Percentiles rank a stretch among this genome's conserved stretches.
Evolutionary conservation across 352 stramenopile genomes (phyloP).

Genomic region (Pilasporangium apinafurcum): DNA sequence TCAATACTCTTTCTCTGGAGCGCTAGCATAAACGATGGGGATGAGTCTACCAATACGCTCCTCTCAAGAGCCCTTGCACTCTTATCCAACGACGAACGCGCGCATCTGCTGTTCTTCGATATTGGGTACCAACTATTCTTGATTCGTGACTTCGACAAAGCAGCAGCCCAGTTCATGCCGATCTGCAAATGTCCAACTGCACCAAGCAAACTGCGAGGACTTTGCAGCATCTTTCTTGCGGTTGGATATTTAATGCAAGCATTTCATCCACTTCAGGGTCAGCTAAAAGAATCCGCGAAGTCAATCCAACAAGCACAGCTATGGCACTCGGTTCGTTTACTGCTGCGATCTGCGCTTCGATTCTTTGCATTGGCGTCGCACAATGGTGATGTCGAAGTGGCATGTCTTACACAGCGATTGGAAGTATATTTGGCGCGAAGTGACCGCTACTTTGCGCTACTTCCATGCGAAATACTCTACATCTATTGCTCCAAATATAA

Average conservation of each 20-base stretch:
- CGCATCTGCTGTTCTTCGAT: conserved; percentile 32
- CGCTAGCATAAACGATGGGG: conserved; percentile 5
- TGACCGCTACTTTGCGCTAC: conserved; percentile 20
- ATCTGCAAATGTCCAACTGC: conserved; percentile 30
- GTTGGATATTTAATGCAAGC: conserved; percentile 13
- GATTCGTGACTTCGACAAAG: conserved; percentile 13
- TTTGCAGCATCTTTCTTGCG: conserved; percentile 33
- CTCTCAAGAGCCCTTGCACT: conserved; percentile 4
- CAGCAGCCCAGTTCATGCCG: conserved; percentile 20
- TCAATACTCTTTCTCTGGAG: conserved; percentile 36
- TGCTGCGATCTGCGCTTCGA: conserved; percentile 27
- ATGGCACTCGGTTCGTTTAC: conserved; percentile 22
- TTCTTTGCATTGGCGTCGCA: conserved; percentile 15
- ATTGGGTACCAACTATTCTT: conserved; percentile 20
- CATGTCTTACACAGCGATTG: conserved; percentile 21
- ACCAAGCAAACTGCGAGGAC: conserved; percentile 24
- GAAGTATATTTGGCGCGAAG: conserved; percentile 10
- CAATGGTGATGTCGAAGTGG: conserved; percentile 17
- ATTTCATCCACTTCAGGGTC: background rate
- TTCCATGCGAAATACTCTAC: conserved; percentile 34
- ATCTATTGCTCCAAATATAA: conserved; percentile 19
- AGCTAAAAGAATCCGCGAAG: too few relatives aligned
- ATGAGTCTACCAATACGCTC: background rate
- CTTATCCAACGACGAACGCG: conserved; percentile 8
- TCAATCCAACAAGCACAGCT: conserved; percentile 11